These are phyloP conservation scores for Epipyxis sp. DNA, from an alignment of 108 stramenopile species.

Conservation along the genomic window DNA sequence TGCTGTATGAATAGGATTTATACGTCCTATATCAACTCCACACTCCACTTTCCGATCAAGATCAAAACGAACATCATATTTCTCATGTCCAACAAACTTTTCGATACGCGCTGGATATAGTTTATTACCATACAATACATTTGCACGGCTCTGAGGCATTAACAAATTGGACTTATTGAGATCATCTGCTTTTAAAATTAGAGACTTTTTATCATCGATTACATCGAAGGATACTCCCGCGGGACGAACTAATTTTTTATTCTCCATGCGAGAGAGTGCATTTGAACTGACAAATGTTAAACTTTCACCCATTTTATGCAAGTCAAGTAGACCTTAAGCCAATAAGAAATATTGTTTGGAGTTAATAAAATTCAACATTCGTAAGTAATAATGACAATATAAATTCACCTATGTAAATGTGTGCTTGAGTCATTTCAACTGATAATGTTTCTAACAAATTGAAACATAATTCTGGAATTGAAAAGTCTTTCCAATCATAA, in stretches of 20 bases:
- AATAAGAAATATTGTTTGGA: no score
- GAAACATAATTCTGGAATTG: background rate
- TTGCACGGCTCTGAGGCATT: no score
- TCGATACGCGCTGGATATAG: background rate
- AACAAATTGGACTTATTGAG: conserved; percentile 4
- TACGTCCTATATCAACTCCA: conserved; percentile 19
- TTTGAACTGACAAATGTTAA: background rate
- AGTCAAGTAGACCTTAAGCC: background rate
- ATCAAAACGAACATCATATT: conserved; percentile 11
- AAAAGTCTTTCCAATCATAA: conserved; percentile 12
- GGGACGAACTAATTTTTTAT: background rate
- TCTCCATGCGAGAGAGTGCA: background rate
- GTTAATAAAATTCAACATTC: no score
- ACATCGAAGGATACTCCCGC: conserved; percentile 30
- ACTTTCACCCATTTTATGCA: background rate
- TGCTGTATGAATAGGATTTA: background rate
- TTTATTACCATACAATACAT: conserved; percentile 12
- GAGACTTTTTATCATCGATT: background rate
- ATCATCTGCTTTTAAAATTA: background rate
- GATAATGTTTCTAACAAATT: background rate
- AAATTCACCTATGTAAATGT: conserved; percentile 2
- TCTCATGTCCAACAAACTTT: conserved; percentile 16
- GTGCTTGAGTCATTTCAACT: background rate
- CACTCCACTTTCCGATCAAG: background rate
- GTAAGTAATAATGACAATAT: no score